A percentile compares a stretch with the other conserved stretches of the same genome.
Evolutionary conservation across 2,329 filamentous ascomycete genomes (phyloP).

Genomic region (Chaetothyriales sp.): DNA sequence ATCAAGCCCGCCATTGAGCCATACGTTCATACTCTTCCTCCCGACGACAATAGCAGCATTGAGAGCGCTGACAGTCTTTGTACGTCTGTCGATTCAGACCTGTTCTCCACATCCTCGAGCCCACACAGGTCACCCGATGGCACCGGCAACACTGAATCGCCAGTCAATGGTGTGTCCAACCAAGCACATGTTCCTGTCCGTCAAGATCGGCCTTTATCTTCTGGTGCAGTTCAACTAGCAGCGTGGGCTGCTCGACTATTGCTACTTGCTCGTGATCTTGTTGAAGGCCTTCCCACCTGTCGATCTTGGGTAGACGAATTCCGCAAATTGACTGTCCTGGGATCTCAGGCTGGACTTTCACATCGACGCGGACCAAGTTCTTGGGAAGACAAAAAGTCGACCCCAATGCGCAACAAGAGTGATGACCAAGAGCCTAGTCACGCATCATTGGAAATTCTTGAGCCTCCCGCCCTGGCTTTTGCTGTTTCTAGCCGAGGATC

Average conservation of each 20-base stretch:
- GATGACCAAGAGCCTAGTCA: neutral
- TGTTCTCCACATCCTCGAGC: neutral
- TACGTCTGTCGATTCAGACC: neutral
- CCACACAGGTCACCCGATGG: neutral
- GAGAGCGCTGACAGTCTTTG: neutral
- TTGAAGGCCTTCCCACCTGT: neutral
- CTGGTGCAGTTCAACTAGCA: neutral
- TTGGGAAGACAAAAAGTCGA: neutral
- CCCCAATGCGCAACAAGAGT: conserved; percentile 35
- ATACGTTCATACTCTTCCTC: neutral
- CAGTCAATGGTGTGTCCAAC: neutral
- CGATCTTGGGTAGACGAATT: neutral
- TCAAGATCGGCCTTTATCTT: neutral
- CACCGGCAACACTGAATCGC: neutral
- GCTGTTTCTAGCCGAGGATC: conserved; percentile 41
- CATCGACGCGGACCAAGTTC: too few species aligned
- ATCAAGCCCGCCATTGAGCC: conserved; percentile 2
- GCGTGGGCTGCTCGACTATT: neutral
- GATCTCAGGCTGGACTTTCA: too few species aligned
- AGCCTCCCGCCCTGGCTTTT: conserved; percentile 40
- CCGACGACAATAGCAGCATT: neutral
- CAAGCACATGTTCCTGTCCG: neutral
- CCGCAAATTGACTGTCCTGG: neutral
- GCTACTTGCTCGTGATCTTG: neutral
- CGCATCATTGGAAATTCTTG: conserved; percentile 5